Evolutionary conservation across 2,329 filamentous ascomycete species (phyloP), one percentile per base, ranked within the genome.

Genomic region (Fusarium liriodendri): DNA sequence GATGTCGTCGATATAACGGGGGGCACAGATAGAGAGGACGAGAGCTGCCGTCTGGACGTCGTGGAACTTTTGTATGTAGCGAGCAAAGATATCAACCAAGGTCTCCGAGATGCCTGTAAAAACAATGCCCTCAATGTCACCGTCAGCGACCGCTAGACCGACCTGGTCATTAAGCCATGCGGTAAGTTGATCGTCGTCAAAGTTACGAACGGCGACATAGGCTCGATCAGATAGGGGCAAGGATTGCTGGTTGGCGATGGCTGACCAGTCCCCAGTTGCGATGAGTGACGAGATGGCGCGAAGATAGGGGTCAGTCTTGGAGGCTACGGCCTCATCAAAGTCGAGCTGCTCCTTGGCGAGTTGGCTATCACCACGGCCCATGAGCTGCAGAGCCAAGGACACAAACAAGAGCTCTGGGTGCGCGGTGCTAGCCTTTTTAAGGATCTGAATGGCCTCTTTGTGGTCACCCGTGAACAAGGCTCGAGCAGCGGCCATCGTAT

Each of bases 41-140:
- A 97, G 86, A 0, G 93, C 92, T 2, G 94, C 93, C 1, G 94
- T 95, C 83, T 97, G 94, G 27, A 94, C 87, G 80, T 96, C 94
- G 78, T 91, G 88, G 80, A 93, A 95, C 75, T 92, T 93, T 76
- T 92, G 88, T 54, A 97, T 88, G 81, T 95, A 95, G 60, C 90
- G 89, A 70, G 93, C 92, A 69, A 96, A 89, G 20, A 97, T 89
- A 79, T 95, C 92, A 67, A 95, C 91, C 61, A 92, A 87, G 62
- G 87, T 86, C 73, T 94, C 92, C 4, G 91, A 91, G 69, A 97
- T 91, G 40, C 94, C 94, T 0, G 93, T 94, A 14, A 97, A 87
- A 4, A 95, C 89, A 45, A 97, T 89, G 35, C 92, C 94, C 81
- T 95, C 93, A 59, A 95, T 89, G 77, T 95, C 91, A 57, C 94